Percentiles rank a stretch among this genome's conserved stretches.
These are phyloP conservation scores for Neonectria hederae DNA, from an alignment of 2,329 filamentous ascomycete species.

Conservation along the genomic window DNA sequence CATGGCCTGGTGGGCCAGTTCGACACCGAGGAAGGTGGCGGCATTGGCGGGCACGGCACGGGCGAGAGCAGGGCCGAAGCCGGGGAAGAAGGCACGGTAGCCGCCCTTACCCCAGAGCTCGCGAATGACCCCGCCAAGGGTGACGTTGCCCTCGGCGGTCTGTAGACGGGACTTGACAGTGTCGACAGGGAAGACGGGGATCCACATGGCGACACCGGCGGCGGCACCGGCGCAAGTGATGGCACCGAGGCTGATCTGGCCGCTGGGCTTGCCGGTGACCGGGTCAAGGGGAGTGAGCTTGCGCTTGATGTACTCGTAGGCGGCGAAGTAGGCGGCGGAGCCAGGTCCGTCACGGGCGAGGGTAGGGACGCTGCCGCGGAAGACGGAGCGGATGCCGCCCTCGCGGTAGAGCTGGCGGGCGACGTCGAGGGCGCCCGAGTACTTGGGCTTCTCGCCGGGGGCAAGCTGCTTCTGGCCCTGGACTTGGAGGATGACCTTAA, in stretches of 20 bases:
- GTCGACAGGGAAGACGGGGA: slow-evolving; percentile 96
- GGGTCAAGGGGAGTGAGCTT: slow-evolving; percentile 84
- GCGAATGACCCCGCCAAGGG: slow-evolving; percentile 80
- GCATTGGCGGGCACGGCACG: slow-evolving; percentile 96
- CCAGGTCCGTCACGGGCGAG: slow-evolving; percentile 94
- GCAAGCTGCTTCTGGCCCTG: slow-evolving; percentile 91
- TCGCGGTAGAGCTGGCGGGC: slow-evolving; percentile 92
- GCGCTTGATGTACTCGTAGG: slow-evolving; percentile 96
- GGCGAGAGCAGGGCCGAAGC: slow-evolving; percentile 90
- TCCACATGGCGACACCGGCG: slow-evolving; percentile 98
- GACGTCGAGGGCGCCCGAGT: slow-evolving; percentile 87
- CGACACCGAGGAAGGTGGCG: slow-evolving; percentile 89
- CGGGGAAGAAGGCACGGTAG: slow-evolving; percentile 93
- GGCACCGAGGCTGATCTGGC: slow-evolving; percentile 82
- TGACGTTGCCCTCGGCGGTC: slow-evolving; percentile 86
- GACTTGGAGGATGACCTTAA: slow-evolving; percentile 98
- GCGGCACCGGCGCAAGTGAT: slow-evolving; percentile 88
- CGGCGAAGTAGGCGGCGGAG: slow-evolving; percentile 93
- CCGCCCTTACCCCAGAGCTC: slow-evolving; percentile 87
- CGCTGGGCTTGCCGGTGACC: slow-evolving; percentile 74
- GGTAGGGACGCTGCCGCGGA: slow-evolving; percentile 89
- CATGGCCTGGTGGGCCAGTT: slow-evolving; percentile 85
- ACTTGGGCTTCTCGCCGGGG: slow-evolving; percentile 92
- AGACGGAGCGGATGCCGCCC: slow-evolving; percentile 90
- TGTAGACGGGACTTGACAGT: slow-evolving; percentile 95